Base-by-base conservation (phyloP, 2,329 filamentous ascomycete genomes). In the Epichloe elymi region DNA sequence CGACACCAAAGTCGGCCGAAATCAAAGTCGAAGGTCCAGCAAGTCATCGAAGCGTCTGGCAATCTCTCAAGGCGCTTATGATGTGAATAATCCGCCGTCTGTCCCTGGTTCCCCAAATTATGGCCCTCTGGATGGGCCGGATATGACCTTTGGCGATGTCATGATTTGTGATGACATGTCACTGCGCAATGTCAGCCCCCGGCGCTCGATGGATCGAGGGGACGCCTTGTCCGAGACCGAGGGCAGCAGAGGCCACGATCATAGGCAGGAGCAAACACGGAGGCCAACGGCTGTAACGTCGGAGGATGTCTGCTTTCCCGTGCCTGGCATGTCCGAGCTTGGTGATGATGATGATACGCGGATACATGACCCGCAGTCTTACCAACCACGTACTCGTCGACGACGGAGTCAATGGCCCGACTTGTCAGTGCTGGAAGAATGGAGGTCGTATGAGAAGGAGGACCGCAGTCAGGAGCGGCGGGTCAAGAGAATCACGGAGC, bases 241-340 rank as follows among this genome's bases (percentile, higher is more conserved):
- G 7, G 57, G 52, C 2, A 51, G 53, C 5, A 51, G 49, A 3
- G 50, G 58, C 19, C 56, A 60, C 19, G 63, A 64, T 30, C 62
- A 58, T 30, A 60, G 65, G 19, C 57, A 63, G 3, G 61, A 65
- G 11, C 49, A 58, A 17, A 54, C 54, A 5, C 59, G 63, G 46
- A 75, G 83, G 38, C 74, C 82, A 56, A 74, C 76, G 12, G 65
- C 84, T 12, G 75, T 83, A 11, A 86, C 83, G 0, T 82, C 93
- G 60, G 86, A 86, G 57, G 93, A 97, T 67, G 90, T 97, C 0
- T 96, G 93, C 70, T 96, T 95, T 60, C 91, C 90, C 0, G 81
- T 86, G 50, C 82, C 63, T 8, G 66, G 61, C 30, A 67, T 89
- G 67, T 93, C 88, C 0, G 88, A 94, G 59, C 72, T 93, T 46